phyloP scores from a whole-genome alignment of 2,329 filamentous ascomycete genomes.

The Coniochaeta hoffmannii region DNA sequence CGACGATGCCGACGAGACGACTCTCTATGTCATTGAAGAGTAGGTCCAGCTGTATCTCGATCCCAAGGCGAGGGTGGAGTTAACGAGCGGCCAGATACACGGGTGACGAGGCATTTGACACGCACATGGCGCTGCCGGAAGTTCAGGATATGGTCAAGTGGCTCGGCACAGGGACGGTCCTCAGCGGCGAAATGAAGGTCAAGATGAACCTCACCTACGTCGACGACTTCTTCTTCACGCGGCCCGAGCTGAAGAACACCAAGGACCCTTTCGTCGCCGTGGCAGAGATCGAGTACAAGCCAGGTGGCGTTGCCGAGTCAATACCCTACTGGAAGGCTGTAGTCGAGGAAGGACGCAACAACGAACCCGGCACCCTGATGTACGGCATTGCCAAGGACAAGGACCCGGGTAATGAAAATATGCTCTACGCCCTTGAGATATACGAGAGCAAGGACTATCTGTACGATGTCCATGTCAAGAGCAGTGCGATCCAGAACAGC shows the following conservation, averaged over 20 bases:
- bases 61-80: too few relatives aligned
- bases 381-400: constrained; percentile 18
- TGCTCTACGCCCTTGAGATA: constrained; percentile 17
- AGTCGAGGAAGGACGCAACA: constrained; percentile 13
- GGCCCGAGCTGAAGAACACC: constrained; percentile 6
- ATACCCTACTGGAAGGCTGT: constrained; percentile 20
- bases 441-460: constrained; percentile 20
- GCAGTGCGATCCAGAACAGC: constrained; percentile 18
- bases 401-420: constrained; percentile 12
- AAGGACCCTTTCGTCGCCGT: constrained; percentile 18
- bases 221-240: constrained; percentile 13
- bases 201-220: constrained; percentile 15
- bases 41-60: constrained; percentile 5
- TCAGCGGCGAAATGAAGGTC: constrained; percentile 6
- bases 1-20: constrained; percentile 15
- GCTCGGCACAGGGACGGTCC: constrained; percentile 10
- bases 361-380: constrained; percentile 16
- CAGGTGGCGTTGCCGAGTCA: constrained; percentile 13
- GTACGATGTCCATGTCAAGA: constrained; percentile 19
- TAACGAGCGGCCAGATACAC: constrained; percentile 12
- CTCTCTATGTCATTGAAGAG: constrained; percentile 19
- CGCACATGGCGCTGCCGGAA: constrained; percentile 14
- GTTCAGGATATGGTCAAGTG: constrained; percentile 16
- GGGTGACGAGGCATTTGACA: constrained; percentile 16
- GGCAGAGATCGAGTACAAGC: constrained; percentile 19